Base-by-base conservation (phyloP, 305 asterid genomes). In the Fraxinus latifolia region DNA sequence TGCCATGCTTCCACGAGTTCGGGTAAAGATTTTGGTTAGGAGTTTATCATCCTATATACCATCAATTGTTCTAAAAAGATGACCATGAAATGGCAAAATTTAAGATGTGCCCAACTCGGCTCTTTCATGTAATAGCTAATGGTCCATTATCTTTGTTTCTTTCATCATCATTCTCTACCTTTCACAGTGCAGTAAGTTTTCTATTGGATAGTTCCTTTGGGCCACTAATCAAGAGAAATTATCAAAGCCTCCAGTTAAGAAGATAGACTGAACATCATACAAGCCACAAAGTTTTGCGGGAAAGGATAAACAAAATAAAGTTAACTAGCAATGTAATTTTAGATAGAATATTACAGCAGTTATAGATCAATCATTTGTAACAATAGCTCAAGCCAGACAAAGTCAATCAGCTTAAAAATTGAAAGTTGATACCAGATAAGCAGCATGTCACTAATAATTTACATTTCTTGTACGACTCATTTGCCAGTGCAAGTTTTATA, bases 161-260 rank as follows among this genome's bases (percentile, higher is more conserved):
- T 25, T 27, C 36, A 67, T 67, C 74, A 29, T 25, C n/a, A 65
- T 65, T 65, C 25, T 65, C 32, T 58, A 58, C 68, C 73, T 23
- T 19, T 23, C n/a, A 65, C 73, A 7, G 33, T 32, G 62, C 23
- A 23, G 39, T 23, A 74, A 7, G 33, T 73, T 75, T 80, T 81
- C 78, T 77, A 70, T 42, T 70, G 32, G 70, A 79, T 62, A 21
- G 73, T 81, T 86, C 55, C 76, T 79, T 86, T 31, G 60, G 37
- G 55, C 58, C 72, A 44, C 87, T 76, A 73, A 74, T 74, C 87
- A 58, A 65, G 80, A 36, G 25, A 87, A 79, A 62, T 77, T 70
- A 80, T 90, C 89, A 92, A 73, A 68, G 83, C 86, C 93, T 87
- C 96, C 96, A 92, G 92, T 62, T 80, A 77, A 77, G 70, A 80